Conservation (phyloP, 495 filamentous ascomycete genomes). For the Jackrogersella minutella region DNA sequence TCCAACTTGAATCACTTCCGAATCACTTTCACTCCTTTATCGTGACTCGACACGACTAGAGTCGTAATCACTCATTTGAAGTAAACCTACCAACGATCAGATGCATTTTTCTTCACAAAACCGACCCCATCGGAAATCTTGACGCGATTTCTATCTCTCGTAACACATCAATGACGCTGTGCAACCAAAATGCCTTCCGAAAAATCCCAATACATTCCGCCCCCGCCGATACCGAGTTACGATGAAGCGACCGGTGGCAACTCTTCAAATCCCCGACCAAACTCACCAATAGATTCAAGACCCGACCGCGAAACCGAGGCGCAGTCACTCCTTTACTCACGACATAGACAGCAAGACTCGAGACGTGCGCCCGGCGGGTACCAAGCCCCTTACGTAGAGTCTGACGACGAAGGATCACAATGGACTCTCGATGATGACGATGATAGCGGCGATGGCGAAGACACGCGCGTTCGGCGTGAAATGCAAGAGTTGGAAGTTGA, state of each 20-base stretch:
- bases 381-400: conserved; percentile 78
- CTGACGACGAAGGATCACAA: conserved; percentile 54
- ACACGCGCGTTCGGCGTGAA: conserved; percentile 73
- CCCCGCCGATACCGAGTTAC: conserved; percentile 89
- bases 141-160: background rate
- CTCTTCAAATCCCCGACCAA: conserved; percentile 44
- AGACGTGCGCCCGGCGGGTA: conserved; percentile 62
- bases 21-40: conserved; percentile 34
- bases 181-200: conserved; percentile 54
- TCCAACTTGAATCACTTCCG: background rate
- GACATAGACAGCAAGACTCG: conserved; percentile 47
- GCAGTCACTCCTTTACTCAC: conserved; percentile 65
- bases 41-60: conserved; percentile 22
- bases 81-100: conserved; percentile 15
- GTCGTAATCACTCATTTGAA: conserved; percentile 25
- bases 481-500: conserved; percentile 91
- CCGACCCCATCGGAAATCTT: conserved; percentile 11
- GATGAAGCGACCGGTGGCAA: conserved; percentile 79
- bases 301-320: conserved; percentile 55
- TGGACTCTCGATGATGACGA: conserved; percentile 54
- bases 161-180: conserved; percentile 32
- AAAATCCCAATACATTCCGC: conserved; percentile 63
- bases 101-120: conserved; percentile 16
- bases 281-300: conserved; percentile 45
- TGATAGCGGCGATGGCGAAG: conserved; percentile 50